Evolutionary conservation across 2,329 filamentous ascomycete species (phyloP).

Genomic region (Colletotrichum sp.): DNA sequence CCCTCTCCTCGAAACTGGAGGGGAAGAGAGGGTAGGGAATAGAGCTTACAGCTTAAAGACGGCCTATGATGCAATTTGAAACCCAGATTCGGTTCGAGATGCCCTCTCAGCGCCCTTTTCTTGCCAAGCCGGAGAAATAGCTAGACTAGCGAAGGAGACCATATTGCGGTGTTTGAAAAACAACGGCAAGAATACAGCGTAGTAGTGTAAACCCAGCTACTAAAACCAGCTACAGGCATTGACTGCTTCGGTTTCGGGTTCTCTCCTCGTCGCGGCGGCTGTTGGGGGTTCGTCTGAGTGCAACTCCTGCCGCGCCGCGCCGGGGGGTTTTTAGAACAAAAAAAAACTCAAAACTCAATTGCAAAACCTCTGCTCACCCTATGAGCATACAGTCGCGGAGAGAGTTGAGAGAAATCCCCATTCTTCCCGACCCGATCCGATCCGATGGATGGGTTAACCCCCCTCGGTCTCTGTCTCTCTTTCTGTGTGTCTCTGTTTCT

Average conservation of each 20-base stretch:
- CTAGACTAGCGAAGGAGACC: not conserved
- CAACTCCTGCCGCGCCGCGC: not conserved
- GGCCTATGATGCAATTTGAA: not conserved
- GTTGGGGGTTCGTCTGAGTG: not conserved
- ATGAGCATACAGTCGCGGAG: not conserved
- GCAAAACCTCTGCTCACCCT: not conserved
- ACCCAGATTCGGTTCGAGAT: not conserved
- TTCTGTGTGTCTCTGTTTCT: not conserved
- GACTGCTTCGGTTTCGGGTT: not conserved
- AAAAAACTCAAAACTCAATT: not conserved
- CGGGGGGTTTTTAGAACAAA: not conserved
- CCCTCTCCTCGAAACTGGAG: not conserved
- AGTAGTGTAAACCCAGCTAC: not conserved
- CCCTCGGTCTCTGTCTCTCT: not conserved
- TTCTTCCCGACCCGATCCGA: not conserved
- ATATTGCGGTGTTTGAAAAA: not conserved
- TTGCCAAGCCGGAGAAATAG: not conserved
- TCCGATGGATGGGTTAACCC: not conserved
- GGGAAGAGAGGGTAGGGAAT: not conserved
- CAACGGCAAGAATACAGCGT: not conserved
- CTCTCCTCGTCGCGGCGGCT: not conserved
- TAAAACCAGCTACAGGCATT: not conserved
- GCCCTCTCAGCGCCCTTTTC: not conserved
- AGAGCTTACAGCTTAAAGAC: not conserved
- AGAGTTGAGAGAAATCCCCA: not conserved